A percentile compares a stretch with the other conserved stretches of the same genome.
Conservation (phyloP, 441 rosid species). For the Jatropha podagrica region DNA sequence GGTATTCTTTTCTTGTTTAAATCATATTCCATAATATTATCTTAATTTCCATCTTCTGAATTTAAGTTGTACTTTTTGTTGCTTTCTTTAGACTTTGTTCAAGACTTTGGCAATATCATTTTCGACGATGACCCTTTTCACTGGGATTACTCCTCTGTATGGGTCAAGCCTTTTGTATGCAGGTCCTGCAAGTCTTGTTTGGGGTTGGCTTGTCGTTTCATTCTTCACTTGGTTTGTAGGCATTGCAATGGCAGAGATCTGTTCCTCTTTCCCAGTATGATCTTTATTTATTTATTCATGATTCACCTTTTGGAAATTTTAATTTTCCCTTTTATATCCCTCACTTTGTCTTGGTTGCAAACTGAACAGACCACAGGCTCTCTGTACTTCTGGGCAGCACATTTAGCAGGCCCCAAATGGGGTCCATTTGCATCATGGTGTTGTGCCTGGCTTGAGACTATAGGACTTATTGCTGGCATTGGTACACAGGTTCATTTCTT, state of each 20-base stretch:
- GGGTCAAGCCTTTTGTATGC: conserved; percentile 57
- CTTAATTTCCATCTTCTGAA: not conserved
- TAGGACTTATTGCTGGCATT: conserved; percentile 56
- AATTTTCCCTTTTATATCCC: too few relatives aligned
- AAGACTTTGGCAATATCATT: conserved; percentile 62
- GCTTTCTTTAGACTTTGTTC: conserved; percentile 47
- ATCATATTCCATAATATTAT: not conserved
- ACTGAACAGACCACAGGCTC: conserved; percentile 55
- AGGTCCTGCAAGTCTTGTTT: conserved; percentile 57
- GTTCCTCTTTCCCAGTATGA: conserved; percentile 65
- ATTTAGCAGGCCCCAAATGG: conserved; percentile 59
- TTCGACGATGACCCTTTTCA: conserved; percentile 62
- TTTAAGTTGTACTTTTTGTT: not conserved
- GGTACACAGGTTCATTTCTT: conserved; percentile 49
- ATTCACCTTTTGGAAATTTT: too few relatives aligned
- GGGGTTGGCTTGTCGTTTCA: conserved; percentile 67
- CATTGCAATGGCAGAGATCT: conserved; percentile 66
- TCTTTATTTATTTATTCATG: too few relatives aligned
- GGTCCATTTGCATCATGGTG: conserved; percentile 71
- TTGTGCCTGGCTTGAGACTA: conserved; percentile 65
- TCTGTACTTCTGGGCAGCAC: conserved; percentile 71
- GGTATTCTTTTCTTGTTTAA: conserved; percentile 29
- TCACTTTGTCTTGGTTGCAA: not conserved
- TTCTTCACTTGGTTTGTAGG: conserved; percentile 73
- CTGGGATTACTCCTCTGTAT: conserved; percentile 58